Evolutionary conservation across 352 stramenopile genomes (phyloP).

Genomic region (Pythium phragmitis): DNA sequence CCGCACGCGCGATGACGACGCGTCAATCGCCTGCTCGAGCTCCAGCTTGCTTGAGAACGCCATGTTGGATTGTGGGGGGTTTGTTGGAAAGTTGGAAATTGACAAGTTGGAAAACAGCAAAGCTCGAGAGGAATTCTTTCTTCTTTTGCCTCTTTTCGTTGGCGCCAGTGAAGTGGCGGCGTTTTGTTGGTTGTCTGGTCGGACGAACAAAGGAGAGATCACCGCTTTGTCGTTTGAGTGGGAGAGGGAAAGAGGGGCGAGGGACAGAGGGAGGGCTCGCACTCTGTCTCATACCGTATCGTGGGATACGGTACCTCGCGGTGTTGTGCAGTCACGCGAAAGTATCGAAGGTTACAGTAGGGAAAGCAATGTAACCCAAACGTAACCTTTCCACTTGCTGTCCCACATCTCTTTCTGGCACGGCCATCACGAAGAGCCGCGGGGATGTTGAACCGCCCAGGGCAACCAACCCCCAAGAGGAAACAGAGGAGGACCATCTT

Average conservation of each 20-base stretch:
- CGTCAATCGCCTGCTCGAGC: conserved; percentile 58
- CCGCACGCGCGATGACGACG: conserved; percentile 50
- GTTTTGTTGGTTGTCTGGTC: conserved; percentile 3
- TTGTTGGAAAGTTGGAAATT: conserved; percentile 15
- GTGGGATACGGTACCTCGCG: background rate
- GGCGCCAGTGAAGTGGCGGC: conserved; percentile 2
- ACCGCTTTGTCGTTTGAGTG: background rate
- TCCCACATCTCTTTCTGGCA: conserved; percentile 8
- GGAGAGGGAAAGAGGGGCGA: background rate
- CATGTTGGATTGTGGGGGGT: conserved; percentile 29
- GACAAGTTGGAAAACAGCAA: background rate
- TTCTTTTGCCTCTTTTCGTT: conserved; percentile 13
- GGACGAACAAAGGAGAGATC: conserved; percentile 1
- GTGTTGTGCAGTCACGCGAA: background rate
- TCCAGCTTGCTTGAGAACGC: conserved; percentile 42
- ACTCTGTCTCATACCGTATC: conserved; percentile 12
- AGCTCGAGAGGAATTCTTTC: background rate
- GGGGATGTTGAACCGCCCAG: conserved; percentile 10
- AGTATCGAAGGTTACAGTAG: background rate
- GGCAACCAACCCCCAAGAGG: background rate
- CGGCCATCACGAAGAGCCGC: conserved; percentile 14
- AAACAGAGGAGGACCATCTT: background rate
- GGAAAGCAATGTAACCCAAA: background rate
- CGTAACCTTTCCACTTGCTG: background rate
- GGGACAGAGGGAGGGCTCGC: background rate